Percentiles rank a stretch among this genome's conserved stretches.
Evolutionary conservation across 176 grass and related monocot species (phyloP).

Genomic region (Aegilops speltoides): DNA sequence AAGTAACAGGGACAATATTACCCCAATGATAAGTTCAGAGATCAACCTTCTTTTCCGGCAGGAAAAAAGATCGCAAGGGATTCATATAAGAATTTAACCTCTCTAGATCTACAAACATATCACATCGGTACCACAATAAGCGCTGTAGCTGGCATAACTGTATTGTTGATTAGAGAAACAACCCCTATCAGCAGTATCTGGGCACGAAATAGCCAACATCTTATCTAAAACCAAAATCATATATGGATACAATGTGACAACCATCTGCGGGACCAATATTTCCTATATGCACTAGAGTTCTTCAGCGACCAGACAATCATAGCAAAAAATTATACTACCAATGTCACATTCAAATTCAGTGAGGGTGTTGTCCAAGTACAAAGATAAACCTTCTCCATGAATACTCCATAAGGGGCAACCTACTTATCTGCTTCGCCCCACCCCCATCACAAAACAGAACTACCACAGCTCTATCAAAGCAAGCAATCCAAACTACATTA

Average conservation of each 20-base stretch:
- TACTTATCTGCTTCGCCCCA: background rate
- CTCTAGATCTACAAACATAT: background rate
- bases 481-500: background rate
- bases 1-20: background rate
- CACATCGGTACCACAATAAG: background rate
- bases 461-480: background rate
- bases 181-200: background rate
- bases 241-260: background rate
- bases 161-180: background rate
- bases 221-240: background rate
- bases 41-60: no score
- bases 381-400: background rate
- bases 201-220: background rate
- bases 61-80: background rate
- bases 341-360: background rate
- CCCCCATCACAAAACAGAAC: background rate
- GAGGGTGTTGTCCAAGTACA: background rate
- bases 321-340: background rate
- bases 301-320: background rate
- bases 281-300: background rate
- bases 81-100: background rate
- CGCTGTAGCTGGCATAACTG: background rate
- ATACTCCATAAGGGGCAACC: background rate
- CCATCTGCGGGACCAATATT: background rate
- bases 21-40: background rate